Evolutionary conservation across 2,329 filamentous ascomycete genomes (phyloP), one percentile per base, ranked within the genome.

Genomic region (Microthyrium microscopicum): DNA sequence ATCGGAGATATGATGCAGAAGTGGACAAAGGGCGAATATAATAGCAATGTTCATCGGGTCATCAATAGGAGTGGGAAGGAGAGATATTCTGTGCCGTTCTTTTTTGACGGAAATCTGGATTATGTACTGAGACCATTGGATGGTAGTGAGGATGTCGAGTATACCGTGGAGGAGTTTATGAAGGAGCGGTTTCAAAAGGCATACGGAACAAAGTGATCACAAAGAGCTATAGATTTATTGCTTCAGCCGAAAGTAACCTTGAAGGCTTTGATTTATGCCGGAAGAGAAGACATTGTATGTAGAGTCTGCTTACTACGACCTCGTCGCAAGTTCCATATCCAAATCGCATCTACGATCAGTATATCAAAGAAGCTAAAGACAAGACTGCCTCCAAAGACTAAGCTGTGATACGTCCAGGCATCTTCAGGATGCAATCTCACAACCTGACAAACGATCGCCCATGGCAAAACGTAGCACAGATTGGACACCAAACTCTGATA

Each of bases 321-420:
- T 15, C 12, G 57, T 31, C 51, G 40, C 41, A 75, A 40, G 11
- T 48, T 55, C 60, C 64, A 65, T 0, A 51, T 58, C 71, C 70
- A 76, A 0, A 66, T 13, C 0, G 35, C 46, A 42, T 66, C 58
- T 0, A 73, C 58, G 3, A 66, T 28, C 0, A 66, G 3, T 6
- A 76, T 53, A 29, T 62, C 61, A 3, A 70, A 54, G 41, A 80
- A 77, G 26, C 67, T 73, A 40, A 79, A 78, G 0, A 80, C 71
- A 28, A 80, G 51, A 40, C 69, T 73, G 0, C 75, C 75, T 0
- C 74, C 74, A 53, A 81, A 80, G 0, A 80, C 67, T 18, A 77
- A 48, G 0, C 65, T 61, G 42, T 79, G 69, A 46, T 74, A 80
- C 0, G 60, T 71, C 76, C 74, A 81, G 1, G 76, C 73, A 43